Conservation (phyloP, 202 grass and related monocot genomes). For the Schoenoplectus tabernaemontani region DNA sequence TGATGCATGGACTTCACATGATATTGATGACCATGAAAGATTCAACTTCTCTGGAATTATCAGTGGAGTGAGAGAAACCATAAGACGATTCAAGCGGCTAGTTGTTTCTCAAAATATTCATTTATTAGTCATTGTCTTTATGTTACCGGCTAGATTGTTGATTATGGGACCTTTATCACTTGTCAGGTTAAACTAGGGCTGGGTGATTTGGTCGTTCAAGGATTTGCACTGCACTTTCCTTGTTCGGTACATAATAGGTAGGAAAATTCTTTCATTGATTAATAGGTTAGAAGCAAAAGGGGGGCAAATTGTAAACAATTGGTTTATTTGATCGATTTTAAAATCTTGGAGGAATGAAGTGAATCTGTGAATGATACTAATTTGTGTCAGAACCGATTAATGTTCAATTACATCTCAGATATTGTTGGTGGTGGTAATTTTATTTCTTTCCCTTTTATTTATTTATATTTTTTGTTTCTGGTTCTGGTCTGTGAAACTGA, state of each 20-base stretch:
- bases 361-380: neutral
- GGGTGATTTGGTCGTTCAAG: conserved; percentile 4
- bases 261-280: conserved; percentile 23
- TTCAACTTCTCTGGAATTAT: conserved; percentile 25
- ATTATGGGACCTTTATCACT: conserved; percentile 39
- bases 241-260: conserved; percentile 13
- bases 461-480: no score
- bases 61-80: conserved; percentile 28
- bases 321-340: conserved; percentile 13
- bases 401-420: neutral
- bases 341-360: conserved; percentile 6
- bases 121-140: conserved; percentile 34
- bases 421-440: neutral
- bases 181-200: conserved; percentile 25
- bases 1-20: conserved; percentile 9
- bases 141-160: conserved; percentile 50
- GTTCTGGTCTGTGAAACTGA: neutral
- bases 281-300: neutral
- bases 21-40: neutral
- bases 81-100: conserved; percentile 24
- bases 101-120: conserved; percentile 24
- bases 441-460: neutral
- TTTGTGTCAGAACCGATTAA: neutral
- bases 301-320: conserved; percentile 15
- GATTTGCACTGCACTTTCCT: conserved; percentile 28